Percentiles rank a stretch among this genome's conserved stretches.
phyloP scores from a whole-genome alignment of 306 rosid genomes.

The Malus asiatica region DNA sequence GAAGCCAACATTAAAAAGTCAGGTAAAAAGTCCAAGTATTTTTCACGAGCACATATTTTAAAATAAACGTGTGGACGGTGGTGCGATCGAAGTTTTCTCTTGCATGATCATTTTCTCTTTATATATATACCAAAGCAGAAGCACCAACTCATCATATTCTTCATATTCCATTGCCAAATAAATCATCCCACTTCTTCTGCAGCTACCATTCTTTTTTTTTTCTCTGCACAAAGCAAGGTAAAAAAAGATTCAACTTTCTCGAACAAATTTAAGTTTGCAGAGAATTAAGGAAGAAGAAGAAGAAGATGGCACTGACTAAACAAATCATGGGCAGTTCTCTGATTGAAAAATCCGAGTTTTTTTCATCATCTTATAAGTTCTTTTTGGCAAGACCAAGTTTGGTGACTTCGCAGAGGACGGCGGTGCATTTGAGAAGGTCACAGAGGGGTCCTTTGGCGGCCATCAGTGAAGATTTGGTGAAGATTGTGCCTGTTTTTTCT shows the following conservation, averaged over 20 bases:
- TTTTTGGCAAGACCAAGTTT: slow-evolving; percentile 23
- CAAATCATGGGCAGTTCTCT: slow-evolving; percentile 45
- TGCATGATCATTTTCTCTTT: not conserved
- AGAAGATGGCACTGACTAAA: slow-evolving; percentile 49
- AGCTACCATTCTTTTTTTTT: not conserved
- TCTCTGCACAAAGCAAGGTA: not conserved
- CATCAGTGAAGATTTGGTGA: slow-evolving; percentile 67
- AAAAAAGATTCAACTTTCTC: not conserved
- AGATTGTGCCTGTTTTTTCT: slow-evolving; percentile 12
- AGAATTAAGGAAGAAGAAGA: not conserved
- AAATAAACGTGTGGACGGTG: slow-evolving; percentile 59
- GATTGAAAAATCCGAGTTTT: slow-evolving; percentile 34
- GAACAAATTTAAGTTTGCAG: not conserved
- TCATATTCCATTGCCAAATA: not conserved
- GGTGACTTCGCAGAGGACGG: slow-evolving; percentile 29
- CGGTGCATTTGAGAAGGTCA: slow-evolving; percentile 30
- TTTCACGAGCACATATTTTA: slow-evolving; percentile 19
- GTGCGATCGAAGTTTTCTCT: slow-evolving; percentile 14
- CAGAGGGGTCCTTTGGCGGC: slow-evolving; percentile 65
- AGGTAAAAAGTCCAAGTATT: not conserved
- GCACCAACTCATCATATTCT: slow-evolving; percentile 7
- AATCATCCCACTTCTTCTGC: not conserved
- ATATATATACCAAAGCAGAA: not conserved
- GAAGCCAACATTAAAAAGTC: not conserved
- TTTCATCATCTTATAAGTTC: slow-evolving; percentile 17